phyloP scores from a whole-genome alignment of 768 basidiomycete genomes.

The Lactarius vividus region DNA sequence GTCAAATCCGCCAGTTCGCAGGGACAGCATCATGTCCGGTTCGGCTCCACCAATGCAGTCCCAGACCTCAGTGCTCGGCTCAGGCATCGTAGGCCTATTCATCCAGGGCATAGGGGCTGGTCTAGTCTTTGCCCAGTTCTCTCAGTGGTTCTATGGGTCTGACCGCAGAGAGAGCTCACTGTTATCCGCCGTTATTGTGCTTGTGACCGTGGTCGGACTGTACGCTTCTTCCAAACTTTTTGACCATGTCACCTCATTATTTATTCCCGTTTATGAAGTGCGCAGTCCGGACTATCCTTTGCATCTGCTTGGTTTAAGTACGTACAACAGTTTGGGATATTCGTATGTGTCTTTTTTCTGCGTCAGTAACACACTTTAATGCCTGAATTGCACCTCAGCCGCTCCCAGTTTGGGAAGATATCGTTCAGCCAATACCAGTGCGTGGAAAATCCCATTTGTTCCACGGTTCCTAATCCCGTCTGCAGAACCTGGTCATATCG shows the following conservation, averaged over 20 bases:
- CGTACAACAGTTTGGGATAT: background rate
- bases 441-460: background rate
- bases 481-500: constrained; percentile 7
- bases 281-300: constrained; percentile 11
- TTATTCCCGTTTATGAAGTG: background rate
- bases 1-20: background rate
- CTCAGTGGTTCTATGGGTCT: constrained; percentile 4
- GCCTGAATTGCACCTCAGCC: background rate
- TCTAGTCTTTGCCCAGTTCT: constrained; percentile 14
- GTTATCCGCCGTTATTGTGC: background rate
- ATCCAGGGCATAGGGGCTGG: constrained; percentile 7
- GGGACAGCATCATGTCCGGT: constrained; percentile 9
- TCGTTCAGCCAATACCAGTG: background rate
- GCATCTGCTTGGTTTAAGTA: constrained; percentile 3
- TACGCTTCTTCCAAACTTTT: background rate
- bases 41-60: background rate
- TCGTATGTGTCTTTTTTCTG: background rate
- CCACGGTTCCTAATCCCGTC: background rate
- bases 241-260: background rate
- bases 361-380: background rate
- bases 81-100: constrained; percentile 5
- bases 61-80: background rate
- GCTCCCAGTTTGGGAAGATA: background rate
- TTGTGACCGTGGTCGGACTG: constrained; percentile 11
- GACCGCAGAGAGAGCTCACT: background rate